Base-by-base conservation (phyloP, 441 rosid genomes). In the Syzygium syzygioides region DNA sequence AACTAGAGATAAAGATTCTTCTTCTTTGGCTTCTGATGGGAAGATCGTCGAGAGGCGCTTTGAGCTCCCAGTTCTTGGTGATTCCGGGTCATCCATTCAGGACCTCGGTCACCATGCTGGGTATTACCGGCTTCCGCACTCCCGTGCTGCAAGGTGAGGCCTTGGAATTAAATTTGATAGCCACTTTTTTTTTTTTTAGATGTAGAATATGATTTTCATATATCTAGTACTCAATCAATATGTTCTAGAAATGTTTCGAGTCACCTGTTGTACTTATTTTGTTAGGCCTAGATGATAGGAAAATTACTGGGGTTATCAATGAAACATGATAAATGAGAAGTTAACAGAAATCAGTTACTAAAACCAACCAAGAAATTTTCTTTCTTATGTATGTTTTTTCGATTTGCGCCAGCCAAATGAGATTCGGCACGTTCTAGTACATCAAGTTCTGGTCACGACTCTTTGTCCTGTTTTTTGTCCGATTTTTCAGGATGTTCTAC, bases 71-170 rank as follows among this genome's bases (percentile, higher is more conserved):
- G 71, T 90, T 68, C 88, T 68, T 37, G 93, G 86, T 13, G 87
- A 53, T 12, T 60, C 66, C 15, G 66, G 64, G 66, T 60, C 66
- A 32, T 60, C 66, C 66, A 59, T 59, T 26, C 66, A 59, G 66
- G 66, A 60, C 66, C 66, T 60, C 4, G 66, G 66, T 28, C 66
- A 60, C 30, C 32, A 94, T 88, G 98, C 98, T 54, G 98, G 99
- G 0, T 97, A 96, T 86, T 96, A 92, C 86, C 91, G 86, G 64
- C 98, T 96, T 89, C 96, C 96, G 52, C 93, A 92, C 71, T 79
- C 96, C 5, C 93, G 90, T 89, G 93, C 94, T 41, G 98, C 99
- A 86, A 94, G 95, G 98, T 96, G 90, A 19, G 57, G 45, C 28
- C 52, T 14, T 28, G 85, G 85, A 79, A 25, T 9, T 25, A 79